Base-by-base conservation (phyloP, 441 rosid species). In the Eruca vesicaria region DNA sequence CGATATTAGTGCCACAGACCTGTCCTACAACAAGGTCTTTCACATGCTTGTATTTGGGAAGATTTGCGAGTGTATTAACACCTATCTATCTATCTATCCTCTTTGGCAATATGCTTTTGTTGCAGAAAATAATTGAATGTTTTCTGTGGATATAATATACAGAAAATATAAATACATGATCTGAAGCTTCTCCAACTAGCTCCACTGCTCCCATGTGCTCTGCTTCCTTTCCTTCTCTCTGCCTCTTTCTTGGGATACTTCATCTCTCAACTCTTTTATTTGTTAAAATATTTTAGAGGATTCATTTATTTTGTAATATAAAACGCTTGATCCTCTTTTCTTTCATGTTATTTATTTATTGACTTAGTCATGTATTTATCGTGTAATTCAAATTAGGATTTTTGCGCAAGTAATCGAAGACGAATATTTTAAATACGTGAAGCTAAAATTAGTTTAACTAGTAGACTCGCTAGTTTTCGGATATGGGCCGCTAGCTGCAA, bases 111-210 rank as follows among this genome's bases (percentile, higher is more conserved):
- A 77, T 77, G 48, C 80, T 71, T 77, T 65, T 71, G 62, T 65
- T 77, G 68, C 80, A 71, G 63, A 33, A 71, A 71, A 77, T 77
- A 48, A 71, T 77, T 71, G 68, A 66, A 71, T 48, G 33, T 33
- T 16, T 63, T 23, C 26, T 23, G 14, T 2, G 9, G 19, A 69
- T 52, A 28, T 52, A n/a, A 50, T 68, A 63, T 56, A 57, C 23
- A 45, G 33, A 55, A 69, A 20, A 76, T 29, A 38, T 19, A 33
- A 4, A 53, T 48, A 76, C 56, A 55, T 76, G 67, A 53, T 85
- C 87, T 84, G 92, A 85, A 89, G 83, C 90, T 86, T 87, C 89
- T 85, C 84, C 97, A 90, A 71, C 90, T 87, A 87, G 97, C 84
- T 74, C 76, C 66, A 58, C 91, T 89, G 87, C 73, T 86, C 85